Evolutionary conservation across 169 alveolate species (phyloP), one percentile per base, ranked within the genome.

Genomic region (Cryptosporidium tyzzeri): DNA sequence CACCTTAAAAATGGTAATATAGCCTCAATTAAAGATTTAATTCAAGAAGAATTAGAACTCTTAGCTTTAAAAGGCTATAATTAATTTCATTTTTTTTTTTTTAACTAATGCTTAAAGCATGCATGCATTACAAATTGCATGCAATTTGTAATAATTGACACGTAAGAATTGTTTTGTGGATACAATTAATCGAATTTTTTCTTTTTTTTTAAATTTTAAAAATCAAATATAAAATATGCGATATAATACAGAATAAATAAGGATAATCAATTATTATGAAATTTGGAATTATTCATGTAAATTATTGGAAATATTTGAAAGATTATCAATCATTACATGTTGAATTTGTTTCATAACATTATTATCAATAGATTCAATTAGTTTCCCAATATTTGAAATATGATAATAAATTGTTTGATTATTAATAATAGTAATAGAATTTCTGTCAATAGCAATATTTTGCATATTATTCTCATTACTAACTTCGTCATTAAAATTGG

Each of bases 371-470:
- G 55, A 59, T 29, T 80, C 89, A 26, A 80, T 80, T 1, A 80
- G 68, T 67, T 41, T 80, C 0, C 89, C 89, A 41, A 80, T 80
- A 48, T 62, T 59, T 48, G 12, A 41, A 29, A 80, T 23, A 21
- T 80, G 89, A 62, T 45, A 80, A 37, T 62, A 80, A 31, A 80
- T 14, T 18, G 89, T 80, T 45, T 80, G 73, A 21, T 26, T 80
- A 18, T 59, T 80, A n/a, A 80, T 62, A 37, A 65, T 80, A 16
- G 73, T 80, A 1, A 59, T 80, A 3, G 89, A 80, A 29, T 59
- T 80, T 14, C 75, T 59, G 50, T 80, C 89, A 1, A 80, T 21
- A 16, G 80, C 59, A 62, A 44, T 62, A 29, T 59, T 80, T 41
- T 26, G 44, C 35, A 21, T 26, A 39, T 23, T 61, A 35, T 35